Evolutionary conservation across 1,139 yeast species (phyloP).

Genomic region (Keqinozyma sinolaborantium): DNA sequence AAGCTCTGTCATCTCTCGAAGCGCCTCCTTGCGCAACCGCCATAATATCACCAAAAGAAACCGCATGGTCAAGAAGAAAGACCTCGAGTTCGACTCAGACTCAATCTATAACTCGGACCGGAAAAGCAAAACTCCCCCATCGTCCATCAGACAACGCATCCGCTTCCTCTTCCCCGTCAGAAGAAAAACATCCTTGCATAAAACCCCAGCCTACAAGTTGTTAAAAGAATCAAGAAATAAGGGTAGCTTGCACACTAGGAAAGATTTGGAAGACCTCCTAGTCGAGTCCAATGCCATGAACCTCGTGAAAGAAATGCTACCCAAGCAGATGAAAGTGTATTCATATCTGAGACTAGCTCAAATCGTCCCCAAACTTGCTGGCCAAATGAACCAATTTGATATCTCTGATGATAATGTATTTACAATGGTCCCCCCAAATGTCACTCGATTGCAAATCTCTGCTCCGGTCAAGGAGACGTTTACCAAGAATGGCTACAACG

Average conservation of each 20-base stretch:
- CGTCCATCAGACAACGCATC: slow-evolving; percentile 2
- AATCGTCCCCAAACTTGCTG: slow-evolving; percentile 19
- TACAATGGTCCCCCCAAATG: slow-evolving; percentile 6
- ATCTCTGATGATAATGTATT: slow-evolving; percentile 6
- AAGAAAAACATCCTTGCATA: slow-evolving; percentile 32
- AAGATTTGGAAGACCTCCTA: slow-evolving; percentile 25
- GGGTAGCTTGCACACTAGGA: slow-evolving; percentile 21
- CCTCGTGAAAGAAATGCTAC: slow-evolving; percentile 26
- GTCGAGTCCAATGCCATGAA: slow-evolving; percentile 18
- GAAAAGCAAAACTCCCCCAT: slow-evolving; percentile 1
- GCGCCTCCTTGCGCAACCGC: slow-evolving; percentile 30
- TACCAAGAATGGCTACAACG: slow-evolving; percentile 8
- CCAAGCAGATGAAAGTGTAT: slow-evolving; percentile 24
- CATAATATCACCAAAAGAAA: slow-evolving; percentile 27
- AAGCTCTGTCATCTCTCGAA: slow-evolving; percentile 28
- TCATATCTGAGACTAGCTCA: slow-evolving; percentile 14
- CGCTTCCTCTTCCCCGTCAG: slow-evolving; percentile 33
- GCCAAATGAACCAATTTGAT: slow-evolving; percentile 7
- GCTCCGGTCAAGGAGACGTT: slow-evolving; percentile 15
- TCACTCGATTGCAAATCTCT: slow-evolving; percentile 9
- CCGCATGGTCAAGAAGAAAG: slow-evolving; percentile 23
- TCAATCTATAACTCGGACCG: slow-evolving; percentile 7
- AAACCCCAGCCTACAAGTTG: slow-evolving; percentile 13
- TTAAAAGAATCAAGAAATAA: slow-evolving; percentile 12
- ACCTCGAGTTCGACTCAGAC: slow-evolving; percentile 10